phyloP scores from a whole-genome alignment of 176 grass and related monocot species.

The Carex myosuroides region DNA sequence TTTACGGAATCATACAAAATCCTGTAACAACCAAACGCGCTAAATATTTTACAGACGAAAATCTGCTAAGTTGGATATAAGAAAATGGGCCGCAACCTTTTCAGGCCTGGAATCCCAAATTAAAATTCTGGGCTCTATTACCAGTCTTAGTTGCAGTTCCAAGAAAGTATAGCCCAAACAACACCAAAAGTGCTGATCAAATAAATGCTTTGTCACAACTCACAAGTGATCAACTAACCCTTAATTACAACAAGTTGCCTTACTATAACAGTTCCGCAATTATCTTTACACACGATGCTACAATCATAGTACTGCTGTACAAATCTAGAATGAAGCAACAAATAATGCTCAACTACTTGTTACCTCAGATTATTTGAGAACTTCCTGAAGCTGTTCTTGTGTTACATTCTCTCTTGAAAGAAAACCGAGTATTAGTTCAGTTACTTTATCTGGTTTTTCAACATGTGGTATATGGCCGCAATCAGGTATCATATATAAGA shows the following conservation, averaged over 20 bases:
- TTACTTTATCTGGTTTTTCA: conserved; percentile 57
- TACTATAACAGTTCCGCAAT: not conserved
- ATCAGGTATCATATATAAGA: conserved; percentile 39
- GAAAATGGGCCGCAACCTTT: not conserved
- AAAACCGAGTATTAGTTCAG: conserved; percentile 46
- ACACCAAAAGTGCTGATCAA: not conserved
- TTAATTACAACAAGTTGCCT: not conserved
- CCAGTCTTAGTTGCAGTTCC: not conserved
- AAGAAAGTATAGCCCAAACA: not conserved
- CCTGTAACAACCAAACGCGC: not conserved
- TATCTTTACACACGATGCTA: not conserved
- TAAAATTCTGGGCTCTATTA: not conserved
- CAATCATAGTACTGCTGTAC: not conserved
- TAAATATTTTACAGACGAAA: too few species aligned
- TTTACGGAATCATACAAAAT: too few species aligned
- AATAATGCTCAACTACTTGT: not conserved
- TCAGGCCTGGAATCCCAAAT: not conserved
- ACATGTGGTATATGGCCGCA: conserved; percentile 92
- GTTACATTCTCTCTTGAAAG: conserved; percentile 11
- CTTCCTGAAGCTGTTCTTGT: conserved; percentile 2
- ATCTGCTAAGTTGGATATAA: too few species aligned
- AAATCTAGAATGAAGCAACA: conserved; percentile 4
- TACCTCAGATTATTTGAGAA: conserved; percentile 7
- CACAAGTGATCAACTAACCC: not conserved
- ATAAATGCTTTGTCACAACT: not conserved